phyloP scores from a whole-genome alignment of 2,329 filamentous ascomycete species.

The Coniochaeta sp. region DNA sequence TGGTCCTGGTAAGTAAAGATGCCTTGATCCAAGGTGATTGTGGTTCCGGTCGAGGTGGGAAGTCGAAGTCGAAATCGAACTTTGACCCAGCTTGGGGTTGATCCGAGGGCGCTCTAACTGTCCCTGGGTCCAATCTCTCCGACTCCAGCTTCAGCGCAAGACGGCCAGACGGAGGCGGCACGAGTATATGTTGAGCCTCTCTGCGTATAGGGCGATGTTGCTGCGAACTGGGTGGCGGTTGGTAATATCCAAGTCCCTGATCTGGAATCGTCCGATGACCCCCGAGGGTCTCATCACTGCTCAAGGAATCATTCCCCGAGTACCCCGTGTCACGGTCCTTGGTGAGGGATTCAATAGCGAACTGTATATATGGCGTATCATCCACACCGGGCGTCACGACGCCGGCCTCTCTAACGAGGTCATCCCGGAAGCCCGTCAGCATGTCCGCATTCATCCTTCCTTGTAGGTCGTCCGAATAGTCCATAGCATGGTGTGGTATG shows the following conservation, averaged over 20 bases:
- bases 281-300: conserved; percentile 19
- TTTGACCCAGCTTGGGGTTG: too few species aligned
- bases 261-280: conserved; percentile 16
- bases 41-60: too few species aligned
- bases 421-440: conserved; percentile 38
- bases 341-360: conserved; percentile 82
- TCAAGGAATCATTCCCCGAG: conserved; percentile 42
- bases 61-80: too few species aligned
- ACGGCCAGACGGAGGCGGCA: not conserved
- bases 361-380: conserved; percentile 81
- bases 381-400: conserved; percentile 70
- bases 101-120: too few species aligned
- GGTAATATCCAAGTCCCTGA: conserved; percentile 33
- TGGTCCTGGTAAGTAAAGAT: too few species aligned
- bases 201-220: not conserved
- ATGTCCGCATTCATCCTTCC: conserved; percentile 13
- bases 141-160: too few species aligned
- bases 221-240: conserved; percentile 1
- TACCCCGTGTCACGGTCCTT: conserved; percentile 59
- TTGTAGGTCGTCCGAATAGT: conserved; percentile 10
- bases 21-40: too few species aligned
- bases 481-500: conserved; percentile 2
- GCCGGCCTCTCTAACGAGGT: conserved; percentile 40
- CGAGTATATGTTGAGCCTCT: not conserved
- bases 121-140: too few species aligned